Evolutionary conservation across 345 rosid genomes (phyloP).

Genomic region (Clarkia xantiana): DNA sequence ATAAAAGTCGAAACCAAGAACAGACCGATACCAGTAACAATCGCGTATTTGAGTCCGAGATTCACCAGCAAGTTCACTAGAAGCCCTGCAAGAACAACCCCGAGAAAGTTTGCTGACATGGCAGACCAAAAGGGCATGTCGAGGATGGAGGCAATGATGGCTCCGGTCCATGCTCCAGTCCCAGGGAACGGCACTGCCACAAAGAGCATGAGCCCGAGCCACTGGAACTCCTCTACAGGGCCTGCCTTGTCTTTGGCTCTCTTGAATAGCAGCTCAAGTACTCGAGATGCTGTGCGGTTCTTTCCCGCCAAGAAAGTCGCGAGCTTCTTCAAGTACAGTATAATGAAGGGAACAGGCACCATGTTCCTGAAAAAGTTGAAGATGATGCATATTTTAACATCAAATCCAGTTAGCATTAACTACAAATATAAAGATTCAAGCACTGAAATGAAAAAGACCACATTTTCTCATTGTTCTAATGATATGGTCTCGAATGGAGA

Average conservation of each 20-base stretch:
- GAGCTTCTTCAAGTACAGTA: slow-evolving; percentile 58
- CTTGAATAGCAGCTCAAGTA: slow-evolving; percentile 49
- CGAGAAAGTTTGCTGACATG: slow-evolving; percentile 60
- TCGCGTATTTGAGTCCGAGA: slow-evolving; percentile 69
- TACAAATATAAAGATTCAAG: too few relatives aligned
- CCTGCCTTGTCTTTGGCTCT: slow-evolving; percentile 71
- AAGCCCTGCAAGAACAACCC: slow-evolving; percentile 70
- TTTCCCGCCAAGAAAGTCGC: slow-evolving; percentile 52
- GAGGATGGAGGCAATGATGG: slow-evolving; percentile 69
- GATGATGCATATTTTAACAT: background rate
- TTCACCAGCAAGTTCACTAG: slow-evolving; percentile 74
- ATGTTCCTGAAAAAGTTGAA: slow-evolving; percentile 46
- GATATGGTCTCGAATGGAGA: too few relatives aligned
- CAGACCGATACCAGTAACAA: slow-evolving; percentile 46
- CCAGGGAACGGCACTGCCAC: slow-evolving; percentile 97
- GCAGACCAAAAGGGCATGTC: slow-evolving; percentile 88
- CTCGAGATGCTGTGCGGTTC: slow-evolving; percentile 39
- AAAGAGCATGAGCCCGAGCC: slow-evolving; percentile 91
- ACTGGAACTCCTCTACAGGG: slow-evolving; percentile 83
- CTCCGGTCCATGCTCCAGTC: slow-evolving; percentile 97
- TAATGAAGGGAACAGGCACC: slow-evolving; percentile 88
- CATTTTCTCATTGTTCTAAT: too few relatives aligned
- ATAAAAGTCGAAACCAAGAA: slow-evolving; percentile 61
- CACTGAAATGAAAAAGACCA: too few relatives aligned
- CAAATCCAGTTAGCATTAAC: too few relatives aligned